Conservation (phyloP, 768 basidiomycete genomes). For the Cystofilobasidium bisporidii region DNA sequence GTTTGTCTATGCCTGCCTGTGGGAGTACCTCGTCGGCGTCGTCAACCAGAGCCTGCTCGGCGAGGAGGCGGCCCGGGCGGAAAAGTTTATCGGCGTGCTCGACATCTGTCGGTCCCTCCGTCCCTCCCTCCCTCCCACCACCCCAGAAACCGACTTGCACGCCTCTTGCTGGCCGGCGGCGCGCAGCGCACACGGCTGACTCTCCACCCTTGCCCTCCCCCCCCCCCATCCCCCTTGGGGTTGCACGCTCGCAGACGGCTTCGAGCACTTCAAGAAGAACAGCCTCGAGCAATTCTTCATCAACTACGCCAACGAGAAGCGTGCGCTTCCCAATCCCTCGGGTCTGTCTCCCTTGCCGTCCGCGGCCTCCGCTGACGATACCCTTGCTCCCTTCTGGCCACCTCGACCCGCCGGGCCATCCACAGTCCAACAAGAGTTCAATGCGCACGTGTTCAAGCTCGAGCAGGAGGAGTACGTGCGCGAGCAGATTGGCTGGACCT, state of each 20-base stretch:
- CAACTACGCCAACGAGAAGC: slow-evolving; percentile 83
- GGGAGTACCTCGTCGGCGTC: slow-evolving; percentile 79
- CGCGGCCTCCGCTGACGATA: too few relatives aligned
- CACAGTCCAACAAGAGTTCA: slow-evolving; percentile 90
- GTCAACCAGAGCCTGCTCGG: slow-evolving; percentile 95
- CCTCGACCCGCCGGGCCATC: too few relatives aligned
- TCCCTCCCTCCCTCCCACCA: too few relatives aligned
- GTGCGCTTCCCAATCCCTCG: neutral
- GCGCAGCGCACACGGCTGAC: too few relatives aligned
- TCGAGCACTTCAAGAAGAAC: slow-evolving; percentile 48
- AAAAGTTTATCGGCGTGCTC: slow-evolving; percentile 98
- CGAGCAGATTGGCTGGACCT: slow-evolving; percentile 98
- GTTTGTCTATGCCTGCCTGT: slow-evolving; percentile 91
- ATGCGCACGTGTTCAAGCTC: slow-evolving; percentile 91
- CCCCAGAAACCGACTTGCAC: too few relatives aligned
- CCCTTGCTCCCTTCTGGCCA: slow-evolving; percentile 14
- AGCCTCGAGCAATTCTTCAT: slow-evolving; percentile 88
- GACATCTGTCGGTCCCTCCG: slow-evolving; percentile 53
- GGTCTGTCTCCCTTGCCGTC: neutral
- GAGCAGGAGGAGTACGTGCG: slow-evolving; percentile 99
- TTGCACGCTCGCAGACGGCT: slow-evolving; percentile 29
- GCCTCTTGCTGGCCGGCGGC: too few relatives aligned
- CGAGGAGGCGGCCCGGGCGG: slow-evolving; percentile 78
- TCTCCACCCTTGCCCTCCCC: too few relatives aligned
- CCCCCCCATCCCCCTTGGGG: too few relatives aligned